Base-by-base conservation (phyloP, 176 grass and related monocot genomes). In the Oryza punctata region DNA sequence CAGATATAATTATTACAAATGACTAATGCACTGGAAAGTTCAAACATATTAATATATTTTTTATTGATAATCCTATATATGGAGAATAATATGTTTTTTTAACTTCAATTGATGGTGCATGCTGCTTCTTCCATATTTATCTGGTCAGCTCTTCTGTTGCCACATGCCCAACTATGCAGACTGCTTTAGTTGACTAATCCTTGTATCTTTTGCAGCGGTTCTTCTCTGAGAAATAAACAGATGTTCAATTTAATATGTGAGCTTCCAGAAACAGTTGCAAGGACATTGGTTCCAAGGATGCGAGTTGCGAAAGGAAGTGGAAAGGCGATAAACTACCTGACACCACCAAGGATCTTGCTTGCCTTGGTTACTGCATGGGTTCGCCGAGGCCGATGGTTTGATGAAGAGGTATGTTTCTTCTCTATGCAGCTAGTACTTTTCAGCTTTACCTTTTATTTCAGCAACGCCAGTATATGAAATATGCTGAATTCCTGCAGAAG, bases 181-280 rank as follows among this genome's bases (percentile, higher is more conserved):
- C 21, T 74, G 66, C 6, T 21, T 0, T 63, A 64, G 10, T 40
- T 69, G 69, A 83, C 75, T 68, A 27, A n/a, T 83, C 65, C 16
- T 43, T 91, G 23, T 86, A 43, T 80, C 70, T 78, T 76, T 67
- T 90, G 87, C 87, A 99, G 97, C 30, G 97, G 97, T 59, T 99
- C 97, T 78, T 89, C 93, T 67, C 78, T 99, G 81, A 94, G 88
- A 78, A 99, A 99, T 78, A 99, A 99, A 80, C 91, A 98, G 77
- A 89, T 98, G 96, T 98, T 98, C 83, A 98, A 98, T 70, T 88
- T 98, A 76, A 98, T 98, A 74, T 98, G 96, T 0, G 96, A 98
- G 89, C 96, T 98, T 81, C 96, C 96, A 57, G 96, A 98, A 88
- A 98, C 96, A 85, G 96, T 98, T 64, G 96, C 96, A 70, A 93